Conservation (phyloP, 768 basidiomycete genomes). For the Suillus paluster region DNA sequence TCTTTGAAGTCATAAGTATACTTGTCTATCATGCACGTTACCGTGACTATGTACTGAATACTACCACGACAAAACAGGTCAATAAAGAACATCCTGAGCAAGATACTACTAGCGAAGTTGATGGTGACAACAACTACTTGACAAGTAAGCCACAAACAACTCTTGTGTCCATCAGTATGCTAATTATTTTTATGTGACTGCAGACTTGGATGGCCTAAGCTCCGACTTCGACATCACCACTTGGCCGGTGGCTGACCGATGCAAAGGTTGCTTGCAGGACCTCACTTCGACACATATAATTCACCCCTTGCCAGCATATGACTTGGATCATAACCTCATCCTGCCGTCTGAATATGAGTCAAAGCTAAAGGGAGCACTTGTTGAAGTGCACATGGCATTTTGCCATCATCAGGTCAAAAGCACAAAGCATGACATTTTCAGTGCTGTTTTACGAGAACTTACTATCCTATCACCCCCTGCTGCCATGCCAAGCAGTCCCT, state of each 20-base stretch:
- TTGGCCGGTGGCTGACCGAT: conserved; percentile 8
- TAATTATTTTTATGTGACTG: background rate
- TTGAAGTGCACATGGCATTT: conserved; percentile 8
- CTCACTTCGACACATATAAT: background rate
- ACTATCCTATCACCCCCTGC: background rate
- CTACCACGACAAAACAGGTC: background rate
- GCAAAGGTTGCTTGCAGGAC: background rate
- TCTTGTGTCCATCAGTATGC: background rate
- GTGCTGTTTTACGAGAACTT: background rate
- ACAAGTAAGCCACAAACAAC: background rate
- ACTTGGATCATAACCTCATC: background rate
- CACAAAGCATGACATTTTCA: background rate
- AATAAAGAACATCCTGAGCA: background rate
- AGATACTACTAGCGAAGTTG: background rate
- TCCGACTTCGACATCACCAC: conserved; percentile 1
- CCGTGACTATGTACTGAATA: background rate
- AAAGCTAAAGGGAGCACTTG: background rate
- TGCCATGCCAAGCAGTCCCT: background rate
- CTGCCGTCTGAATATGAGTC: background rate
- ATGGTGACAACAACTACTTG: background rate
- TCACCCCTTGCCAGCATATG: conserved; percentile 3
- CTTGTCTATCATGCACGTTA: background rate
- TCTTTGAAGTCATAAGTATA: conserved; percentile 4
- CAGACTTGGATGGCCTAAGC: background rate
- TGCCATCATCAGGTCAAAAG: conserved; percentile 1